A percentile compares a stretch with the other conserved stretches of the same genome.
These are phyloP conservation scores for Lachnellula subtilissima DNA, from an alignment of 2,329 filamentous ascomycete genomes.

Conservation along the genomic window DNA sequence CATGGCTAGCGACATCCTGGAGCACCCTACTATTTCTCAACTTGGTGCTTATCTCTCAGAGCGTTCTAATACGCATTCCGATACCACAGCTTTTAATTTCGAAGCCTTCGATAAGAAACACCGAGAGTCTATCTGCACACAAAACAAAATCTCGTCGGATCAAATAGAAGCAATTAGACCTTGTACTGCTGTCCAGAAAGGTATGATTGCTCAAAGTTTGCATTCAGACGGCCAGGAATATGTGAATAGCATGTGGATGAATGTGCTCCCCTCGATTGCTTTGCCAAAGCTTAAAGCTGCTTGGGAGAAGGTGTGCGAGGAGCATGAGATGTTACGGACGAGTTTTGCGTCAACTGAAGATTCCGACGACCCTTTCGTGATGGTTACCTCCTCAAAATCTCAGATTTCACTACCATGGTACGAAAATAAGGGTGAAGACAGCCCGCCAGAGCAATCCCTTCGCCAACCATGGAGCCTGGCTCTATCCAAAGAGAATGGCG, in stretches of 20 bases:
- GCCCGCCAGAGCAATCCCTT: constrained; percentile 8
- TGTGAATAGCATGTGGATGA: constrained; percentile 65
- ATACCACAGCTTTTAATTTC: constrained; percentile 41
- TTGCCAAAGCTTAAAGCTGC: constrained; percentile 44
- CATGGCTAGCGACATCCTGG: constrained; percentile 70
- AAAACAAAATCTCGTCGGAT: constrained; percentile 13
- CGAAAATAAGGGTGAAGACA: constrained; percentile 14
- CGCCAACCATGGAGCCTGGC: constrained; percentile 27
- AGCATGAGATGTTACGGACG: constrained; percentile 70
- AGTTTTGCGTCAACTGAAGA: constrained; percentile 65
- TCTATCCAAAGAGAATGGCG: constrained; percentile 5
- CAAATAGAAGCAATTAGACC: constrained; percentile 60
- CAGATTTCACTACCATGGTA: constrained; percentile 37
- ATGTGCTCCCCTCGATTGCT: constrained; percentile 39
- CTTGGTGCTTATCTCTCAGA: constrained; percentile 19
- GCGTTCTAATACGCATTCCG: neutral
- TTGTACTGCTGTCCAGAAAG: constrained; percentile 74
- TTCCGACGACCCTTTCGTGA: constrained; percentile 60
- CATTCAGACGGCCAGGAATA: constrained; percentile 65
- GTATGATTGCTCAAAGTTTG: constrained; percentile 72
- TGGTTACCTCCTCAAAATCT: constrained; percentile 56
- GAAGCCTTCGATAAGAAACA: constrained; percentile 44
- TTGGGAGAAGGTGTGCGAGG: constrained; percentile 51
- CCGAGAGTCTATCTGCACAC: constrained; percentile 26
- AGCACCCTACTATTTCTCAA: constrained; percentile 46